Base-by-base conservation (phyloP, 1,284 basidiomycete genomes). In the Lentinula novae-zelandiae region DNA sequence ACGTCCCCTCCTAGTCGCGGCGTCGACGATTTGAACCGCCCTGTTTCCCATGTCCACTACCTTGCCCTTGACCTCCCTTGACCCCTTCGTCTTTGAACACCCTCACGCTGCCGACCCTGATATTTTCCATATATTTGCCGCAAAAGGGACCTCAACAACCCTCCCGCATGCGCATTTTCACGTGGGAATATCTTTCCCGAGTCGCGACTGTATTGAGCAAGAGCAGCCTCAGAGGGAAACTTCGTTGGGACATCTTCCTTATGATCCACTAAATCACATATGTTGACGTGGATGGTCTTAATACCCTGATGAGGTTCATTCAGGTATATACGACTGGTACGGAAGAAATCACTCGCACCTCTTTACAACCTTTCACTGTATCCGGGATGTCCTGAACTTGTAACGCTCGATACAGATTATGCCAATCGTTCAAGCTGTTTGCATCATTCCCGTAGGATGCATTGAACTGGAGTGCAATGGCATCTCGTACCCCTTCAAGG, bases 131-230 rank as follows among this genome's bases (percentile, higher is more conserved):
- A 57, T 20, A 73, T 71, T 53, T 68, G 64, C 15, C 66, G 65
- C 15, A 76, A 62, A 10, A 78, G 63, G 54, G 75, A 69, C 33
- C 67, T 73, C 39, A 82, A 68, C 3, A 82, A 64, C 20, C 73
- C 75, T 7, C 77, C 77, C 0, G 76, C 73, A 49, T 73, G 66
- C 3, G 71, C 73, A 38, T 73, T 69, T 20, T 73, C 64, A 22
- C 66, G 69, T 0, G 79, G 79, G 60, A 78, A 79, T 63, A 70
- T 74, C 58, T 72, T 75, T 10, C 64, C 53, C 1, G 56, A 67
- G 15, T 15, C 13, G 22, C 40, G 65, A 0, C 77, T 78, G 59
- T 80, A 81, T 9, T 50, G 4, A 20, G 69, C 71, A 4, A 80
- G 70, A 10, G 67, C 67, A 0, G 61, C 33, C 27, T 71, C 73